Base-by-base conservation (phyloP, 768 basidiomycete genomes). In the Hericium erinaceus region DNA sequence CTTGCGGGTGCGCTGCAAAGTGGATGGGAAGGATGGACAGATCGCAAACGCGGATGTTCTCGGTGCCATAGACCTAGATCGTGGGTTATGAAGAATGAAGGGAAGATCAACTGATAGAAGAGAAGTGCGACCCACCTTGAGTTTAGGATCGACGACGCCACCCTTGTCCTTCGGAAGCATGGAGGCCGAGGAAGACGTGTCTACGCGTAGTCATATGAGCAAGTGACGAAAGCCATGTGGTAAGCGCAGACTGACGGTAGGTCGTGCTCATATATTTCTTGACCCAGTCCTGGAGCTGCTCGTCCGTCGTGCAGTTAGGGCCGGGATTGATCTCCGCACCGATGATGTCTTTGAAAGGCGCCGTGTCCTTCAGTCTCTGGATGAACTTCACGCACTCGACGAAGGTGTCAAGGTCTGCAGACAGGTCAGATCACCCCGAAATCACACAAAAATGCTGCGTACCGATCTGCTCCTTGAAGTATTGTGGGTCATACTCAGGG, bases 1-100 rank as follows among this genome's bases (percentile, higher is more conserved):
- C 12, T 68, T 61, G 9, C 65, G 64, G 22, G 64, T 81, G 80
- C 2, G 79, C 78, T 4, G 79, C 73, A 54, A 80, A 74, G 59
- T 76, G 66, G 52, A 83, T 70, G 0, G 84, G 82, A 68, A 80
- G 80, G 37, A 86, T 75, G 1, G 78, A 80, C 15, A 81, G 71
- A 62, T 83, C 82, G 15, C 73, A 75, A 33, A 85, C 82, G 55
- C 84, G 74, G 39, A 84, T 70, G 68, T 85, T 85, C 22, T 72
- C 69, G 65, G 40, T 6, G 38, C 64, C 39, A 55, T 70, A 68
- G 8, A 67, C 65, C 61, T 62, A 39, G 8, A 41, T 38, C 5
- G 2, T 8, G 24, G 41, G 12, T 1, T 16, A 33, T 10, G 33
- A 8, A 33, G n/a, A 10, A 46, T 46, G 1, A 46, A 16, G 4